Evolutionary conservation across 805 yeast species (phyloP).

Genomic region (Helenozyma baotianmanensis): DNA sequence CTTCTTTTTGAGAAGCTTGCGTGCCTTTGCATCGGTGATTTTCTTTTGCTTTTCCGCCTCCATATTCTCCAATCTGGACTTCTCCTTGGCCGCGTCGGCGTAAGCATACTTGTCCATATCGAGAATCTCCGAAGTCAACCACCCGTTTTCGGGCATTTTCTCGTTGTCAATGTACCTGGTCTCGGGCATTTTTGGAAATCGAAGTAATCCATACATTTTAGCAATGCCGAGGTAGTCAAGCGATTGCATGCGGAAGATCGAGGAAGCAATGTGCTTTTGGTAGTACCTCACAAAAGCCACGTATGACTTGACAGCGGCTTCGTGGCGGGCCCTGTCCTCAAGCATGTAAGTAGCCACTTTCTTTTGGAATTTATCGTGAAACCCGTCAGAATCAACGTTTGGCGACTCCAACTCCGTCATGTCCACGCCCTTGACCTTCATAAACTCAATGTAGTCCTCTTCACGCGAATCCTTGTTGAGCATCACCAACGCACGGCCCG

Average conservation of each 20-base stretch:
- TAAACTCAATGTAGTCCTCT: conserved; percentile 73
- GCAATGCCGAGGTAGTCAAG: conserved; percentile 74
- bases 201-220: conserved; percentile 68
- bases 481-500: conserved; percentile 75
- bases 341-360: conserved; percentile 50
- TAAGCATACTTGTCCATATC: conserved; percentile 68
- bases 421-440: conserved; percentile 61
- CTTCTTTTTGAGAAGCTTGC: conserved; percentile 44
- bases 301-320: conserved; percentile 70
- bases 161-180: conserved; percentile 45
- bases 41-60: conserved; percentile 40
- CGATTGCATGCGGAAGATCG: conserved; percentile 73
- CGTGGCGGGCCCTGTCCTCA: conserved; percentile 76
- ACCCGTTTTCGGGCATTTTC: conserved; percentile 64
- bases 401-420: conserved; percentile 39
- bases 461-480: conserved; percentile 70
- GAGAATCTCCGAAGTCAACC: conserved; percentile 53
- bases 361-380: conserved; percentile 25
- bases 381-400: conserved; percentile 12
- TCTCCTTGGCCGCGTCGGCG: conserved; percentile 61
- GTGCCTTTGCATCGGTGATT: conserved; percentile 36
- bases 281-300: conserved; percentile 82
- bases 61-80: conserved; percentile 52
- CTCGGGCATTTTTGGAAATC: conserved; percentile 96
- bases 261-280: conserved; percentile 80